A percentile compares a stretch with the other conserved stretches of the same genome.
phyloP scores from a whole-genome alignment of 2,329 filamentous ascomycete genomes.

The Diplodia sapinea region DNA sequence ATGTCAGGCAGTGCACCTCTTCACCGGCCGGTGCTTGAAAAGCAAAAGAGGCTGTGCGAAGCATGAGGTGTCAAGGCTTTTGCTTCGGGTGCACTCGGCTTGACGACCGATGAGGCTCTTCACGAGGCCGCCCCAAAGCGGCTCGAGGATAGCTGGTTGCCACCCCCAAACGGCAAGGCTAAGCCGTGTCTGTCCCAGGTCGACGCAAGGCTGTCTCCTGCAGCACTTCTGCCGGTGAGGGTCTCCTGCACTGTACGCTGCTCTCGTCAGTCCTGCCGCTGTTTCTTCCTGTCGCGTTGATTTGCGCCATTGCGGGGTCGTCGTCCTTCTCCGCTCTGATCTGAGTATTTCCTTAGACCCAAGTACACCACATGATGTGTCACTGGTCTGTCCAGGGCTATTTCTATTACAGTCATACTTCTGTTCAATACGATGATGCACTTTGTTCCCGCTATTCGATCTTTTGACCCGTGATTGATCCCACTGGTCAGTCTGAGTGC shows the following conservation, averaged over 20 bases:
- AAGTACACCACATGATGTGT: not conserved
- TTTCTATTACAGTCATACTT: constrained; percentile 6
- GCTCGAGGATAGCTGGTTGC: not conserved
- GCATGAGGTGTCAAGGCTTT: not conserved
- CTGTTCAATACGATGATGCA: constrained; percentile 4
- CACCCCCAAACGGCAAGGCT: not conserved
- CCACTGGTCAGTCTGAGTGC: not conserved
- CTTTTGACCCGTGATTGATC: not conserved
- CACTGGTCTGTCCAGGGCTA: not conserved
- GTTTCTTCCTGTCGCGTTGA: not conserved
- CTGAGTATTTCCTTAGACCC: not conserved
- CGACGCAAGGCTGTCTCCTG: not conserved
- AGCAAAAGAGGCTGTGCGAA: not conserved
- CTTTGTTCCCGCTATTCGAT: not conserved
- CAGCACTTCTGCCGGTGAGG: constrained; percentile 6
- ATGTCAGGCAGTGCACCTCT: not conserved
- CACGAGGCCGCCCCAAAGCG: constrained; percentile 7
- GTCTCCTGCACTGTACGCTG: not conserved
- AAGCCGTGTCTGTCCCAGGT: not conserved
- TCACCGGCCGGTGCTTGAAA: not conserved
- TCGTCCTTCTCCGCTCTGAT: not conserved
- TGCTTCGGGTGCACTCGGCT: not conserved
- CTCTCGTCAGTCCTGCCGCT: not conserved
- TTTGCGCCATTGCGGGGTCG: not conserved
- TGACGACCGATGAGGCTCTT: not conserved